These are phyloP conservation scores for Quercus agrifolia DNA, from an alignment of 306 rosid species.

Conservation along the genomic window DNA sequence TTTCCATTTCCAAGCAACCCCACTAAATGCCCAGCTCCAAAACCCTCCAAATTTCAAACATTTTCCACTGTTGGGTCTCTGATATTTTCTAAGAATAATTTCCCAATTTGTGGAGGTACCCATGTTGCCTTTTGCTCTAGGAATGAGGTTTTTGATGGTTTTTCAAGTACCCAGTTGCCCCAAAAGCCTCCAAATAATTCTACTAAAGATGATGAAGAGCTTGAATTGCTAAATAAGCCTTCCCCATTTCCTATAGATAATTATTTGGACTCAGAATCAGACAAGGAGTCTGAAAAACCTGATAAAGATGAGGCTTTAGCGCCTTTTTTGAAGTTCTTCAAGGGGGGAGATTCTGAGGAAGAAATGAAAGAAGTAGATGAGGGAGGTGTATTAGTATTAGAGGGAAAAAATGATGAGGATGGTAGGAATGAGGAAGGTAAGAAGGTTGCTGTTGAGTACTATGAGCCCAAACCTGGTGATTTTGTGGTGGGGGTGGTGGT, in stretches of 20 bases:
- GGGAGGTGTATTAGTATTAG: constrained; percentile 26
- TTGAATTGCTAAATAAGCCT: constrained; percentile 74
- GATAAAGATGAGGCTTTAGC: constrained; percentile 55
- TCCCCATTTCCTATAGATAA: constrained; percentile 43
- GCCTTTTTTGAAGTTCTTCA: constrained; percentile 86
- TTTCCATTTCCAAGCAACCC: constrained; percentile 1
- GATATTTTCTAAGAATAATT: constrained; percentile 33
- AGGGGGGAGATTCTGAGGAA: constrained; percentile 40
- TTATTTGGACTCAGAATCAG: constrained; percentile 40
- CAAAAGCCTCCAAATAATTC: constrained; percentile 32
- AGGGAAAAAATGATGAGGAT: constrained; percentile 32
- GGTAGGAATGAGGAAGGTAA: constrained; percentile 35
- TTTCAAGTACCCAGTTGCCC: constrained; percentile 48
- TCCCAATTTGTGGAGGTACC: constrained; percentile 31
- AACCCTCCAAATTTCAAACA: constrained; percentile 12
- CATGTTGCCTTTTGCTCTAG: constrained; percentile 52
- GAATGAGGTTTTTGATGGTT: constrained; percentile 50
- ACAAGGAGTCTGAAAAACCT: constrained; percentile 26
- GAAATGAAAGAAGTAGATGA: constrained; percentile 39
- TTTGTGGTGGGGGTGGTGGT: constrained; percentile 89
- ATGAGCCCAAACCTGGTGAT: constrained; percentile 93
- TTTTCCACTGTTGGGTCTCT: constrained; percentile 27
- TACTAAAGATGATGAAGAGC: constrained; percentile 50
- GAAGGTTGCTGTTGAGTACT: constrained; percentile 71
- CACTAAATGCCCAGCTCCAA: constrained; percentile 13